Conservation (phyloP, 2,329 filamentous ascomycete species). For the Penicillium sp. region DNA sequence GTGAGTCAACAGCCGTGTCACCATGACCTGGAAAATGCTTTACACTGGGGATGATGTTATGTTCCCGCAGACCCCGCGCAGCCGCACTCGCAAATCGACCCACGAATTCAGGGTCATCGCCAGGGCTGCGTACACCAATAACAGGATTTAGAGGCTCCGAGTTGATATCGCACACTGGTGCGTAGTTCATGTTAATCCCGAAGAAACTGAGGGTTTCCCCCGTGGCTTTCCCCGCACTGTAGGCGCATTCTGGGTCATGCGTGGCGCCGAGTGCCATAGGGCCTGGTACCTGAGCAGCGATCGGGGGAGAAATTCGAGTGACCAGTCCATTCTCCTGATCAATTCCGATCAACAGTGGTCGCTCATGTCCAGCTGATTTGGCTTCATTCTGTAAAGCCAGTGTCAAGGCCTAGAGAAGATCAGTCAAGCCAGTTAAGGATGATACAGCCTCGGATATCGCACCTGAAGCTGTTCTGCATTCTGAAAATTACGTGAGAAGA, state of each 20-base stretch:
- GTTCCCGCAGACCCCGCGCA: slow-evolving; percentile 37
- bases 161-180: slow-evolving; percentile 45
- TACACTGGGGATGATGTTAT: slow-evolving; percentile 41
- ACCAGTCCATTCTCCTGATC: slow-evolving; percentile 48
- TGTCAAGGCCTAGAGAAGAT: slow-evolving; percentile 25
- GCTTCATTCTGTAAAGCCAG: slow-evolving; percentile 40
- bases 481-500: slow-evolving; percentile 43
- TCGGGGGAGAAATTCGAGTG: slow-evolving; percentile 40
- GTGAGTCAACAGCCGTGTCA: slow-evolving; percentile 45
- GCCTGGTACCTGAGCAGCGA: slow-evolving; percentile 42
- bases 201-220: slow-evolving; percentile 38
- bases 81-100: slow-evolving; percentile 41
- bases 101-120: slow-evolving; percentile 42
- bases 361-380: slow-evolving; percentile 36
- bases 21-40: slow-evolving; percentile 49
- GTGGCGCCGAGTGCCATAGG: slow-evolving; percentile 46
- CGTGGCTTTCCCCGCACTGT: slow-evolving; percentile 37
- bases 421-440: not conserved
- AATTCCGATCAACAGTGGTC: slow-evolving; percentile 44
- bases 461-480: slow-evolving; percentile 39
- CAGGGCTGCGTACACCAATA: slow-evolving; percentile 43
- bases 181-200: slow-evolving; percentile 48
- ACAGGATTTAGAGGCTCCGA: slow-evolving; percentile 45
- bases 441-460: not conserved
- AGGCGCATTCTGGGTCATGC: slow-evolving; percentile 32